phyloP scores from a whole-genome alignment of 106 monocot genomes.

The Apostasia shenzhenica region DNA sequence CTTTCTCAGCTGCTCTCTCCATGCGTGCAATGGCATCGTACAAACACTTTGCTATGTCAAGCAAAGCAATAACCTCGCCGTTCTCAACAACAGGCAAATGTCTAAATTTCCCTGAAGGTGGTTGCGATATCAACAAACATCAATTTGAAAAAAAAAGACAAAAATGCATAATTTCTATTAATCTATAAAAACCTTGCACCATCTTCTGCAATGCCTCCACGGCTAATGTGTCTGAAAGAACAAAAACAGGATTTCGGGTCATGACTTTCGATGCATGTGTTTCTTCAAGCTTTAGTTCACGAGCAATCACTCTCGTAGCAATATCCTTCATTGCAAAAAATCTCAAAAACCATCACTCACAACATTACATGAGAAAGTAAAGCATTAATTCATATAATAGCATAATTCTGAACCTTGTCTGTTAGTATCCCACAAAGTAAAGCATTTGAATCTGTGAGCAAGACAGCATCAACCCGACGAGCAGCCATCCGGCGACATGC shows the following conservation, averaged over 20 bases:
- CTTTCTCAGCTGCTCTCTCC: constrained; percentile 73
- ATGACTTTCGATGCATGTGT: constrained; percentile 50
- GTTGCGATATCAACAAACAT: constrained; percentile 1
- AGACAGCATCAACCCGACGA: constrained; percentile 54
- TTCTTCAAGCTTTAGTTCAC: constrained; percentile 27
- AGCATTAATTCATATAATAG: background rate
- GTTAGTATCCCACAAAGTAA: constrained; percentile 70
- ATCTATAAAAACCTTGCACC: constrained; percentile 41
- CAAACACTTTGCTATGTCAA: constrained; percentile 68
- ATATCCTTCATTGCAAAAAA: constrained; percentile 29
- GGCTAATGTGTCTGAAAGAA: constrained; percentile 67
- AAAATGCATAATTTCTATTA: background rate
- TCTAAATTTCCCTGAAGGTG: constrained; percentile 32
- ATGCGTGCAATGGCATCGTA: constrained; percentile 79
- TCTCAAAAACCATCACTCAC: background rate
- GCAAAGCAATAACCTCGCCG: constrained; percentile 70
- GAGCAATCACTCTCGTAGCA: constrained; percentile 22
- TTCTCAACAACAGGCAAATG: constrained; percentile 32
- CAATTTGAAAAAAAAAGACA: background rate
- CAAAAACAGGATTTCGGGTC: constrained; percentile 65
- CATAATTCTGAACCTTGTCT: constrained; percentile 36
- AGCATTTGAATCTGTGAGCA: constrained; percentile 65
- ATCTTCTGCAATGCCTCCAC: constrained; percentile 80
- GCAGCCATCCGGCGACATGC: constrained; percentile 68
- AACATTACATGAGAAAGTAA: background rate